Conservation (phyloP, 805 yeast species). For the Yamadazyma ubonensis region DNA sequence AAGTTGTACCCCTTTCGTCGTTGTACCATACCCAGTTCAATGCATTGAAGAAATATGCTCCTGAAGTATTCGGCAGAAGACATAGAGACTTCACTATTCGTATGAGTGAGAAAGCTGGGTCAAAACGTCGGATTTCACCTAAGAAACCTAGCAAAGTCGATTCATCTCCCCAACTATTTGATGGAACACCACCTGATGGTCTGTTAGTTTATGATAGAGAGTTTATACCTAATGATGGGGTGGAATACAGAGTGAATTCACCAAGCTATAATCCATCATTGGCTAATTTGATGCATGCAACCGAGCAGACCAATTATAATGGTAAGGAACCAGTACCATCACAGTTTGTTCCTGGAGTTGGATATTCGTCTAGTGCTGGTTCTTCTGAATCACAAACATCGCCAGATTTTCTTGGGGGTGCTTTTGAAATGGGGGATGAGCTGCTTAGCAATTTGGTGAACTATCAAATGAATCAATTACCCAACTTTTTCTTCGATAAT, state of each 20-base stretch:
- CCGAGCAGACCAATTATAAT: neutral
- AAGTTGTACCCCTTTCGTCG: neutral
- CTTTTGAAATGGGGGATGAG: constrained; percentile 24
- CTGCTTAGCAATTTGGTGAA: constrained; percentile 20
- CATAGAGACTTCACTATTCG: constrained; percentile 1
- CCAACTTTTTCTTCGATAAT: constrained; percentile 41
- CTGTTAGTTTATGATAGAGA: neutral
- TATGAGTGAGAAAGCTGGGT: constrained; percentile 3
- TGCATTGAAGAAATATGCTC: constrained; percentile 10
- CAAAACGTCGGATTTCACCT: too few relatives aligned
- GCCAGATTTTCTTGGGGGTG: constrained; percentile 8
- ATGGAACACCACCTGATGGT: neutral
- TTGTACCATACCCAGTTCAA: constrained; percentile 9
- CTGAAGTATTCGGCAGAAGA: constrained; percentile 9
- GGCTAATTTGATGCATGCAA: constrained; percentile 23
- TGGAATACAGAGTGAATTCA: constrained; percentile 7
- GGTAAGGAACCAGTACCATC: neutral
- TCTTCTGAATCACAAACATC: constrained; percentile 1
- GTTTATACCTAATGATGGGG: neutral
- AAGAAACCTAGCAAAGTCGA: neutral
- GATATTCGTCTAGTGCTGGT: neutral
- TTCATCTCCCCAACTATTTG: neutral
- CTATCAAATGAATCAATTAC: constrained; percentile 29
- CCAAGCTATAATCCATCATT: constrained; percentile 25
- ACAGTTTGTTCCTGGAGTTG: neutral